Evolutionary conservation across 2,329 filamentous ascomycete genomes (phyloP).

Genomic region (Lanzia echinophila): DNA sequence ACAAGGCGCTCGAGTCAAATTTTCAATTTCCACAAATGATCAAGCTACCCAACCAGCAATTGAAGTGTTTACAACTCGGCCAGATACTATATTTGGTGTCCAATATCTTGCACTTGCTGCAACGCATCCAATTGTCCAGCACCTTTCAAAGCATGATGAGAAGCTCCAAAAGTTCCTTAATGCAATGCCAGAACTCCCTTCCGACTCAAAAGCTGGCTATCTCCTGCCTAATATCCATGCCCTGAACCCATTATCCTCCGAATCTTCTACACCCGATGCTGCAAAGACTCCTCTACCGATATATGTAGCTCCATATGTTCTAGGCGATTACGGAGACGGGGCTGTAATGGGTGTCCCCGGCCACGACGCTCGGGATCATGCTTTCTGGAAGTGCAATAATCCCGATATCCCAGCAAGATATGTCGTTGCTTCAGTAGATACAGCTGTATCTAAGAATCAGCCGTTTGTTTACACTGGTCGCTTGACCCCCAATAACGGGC

Average conservation of each 20-base stretch:
- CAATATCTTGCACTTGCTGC: constrained; percentile 78
- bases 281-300: constrained; percentile 58
- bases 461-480: constrained; percentile 61
- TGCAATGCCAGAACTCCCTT: constrained; percentile 47
- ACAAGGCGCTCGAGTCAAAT: constrained; percentile 64
- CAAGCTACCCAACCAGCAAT: constrained; percentile 34
- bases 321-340: constrained; percentile 78
- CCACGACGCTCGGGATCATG: constrained; percentile 71
- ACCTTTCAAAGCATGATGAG: constrained; percentile 51
- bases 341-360: constrained; percentile 90
- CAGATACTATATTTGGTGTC: constrained; percentile 81
- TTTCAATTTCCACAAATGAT: constrained; percentile 45
- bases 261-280: constrained; percentile 43
- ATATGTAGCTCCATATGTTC: constrained; percentile 77
- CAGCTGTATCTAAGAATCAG: constrained; percentile 38
- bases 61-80: constrained; percentile 75
- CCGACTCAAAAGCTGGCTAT: constrained; percentile 61
- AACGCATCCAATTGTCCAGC: constrained; percentile 60
- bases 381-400: constrained; percentile 71
- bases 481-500: constrained; percentile 59
- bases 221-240: constrained; percentile 54
- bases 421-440: constrained; percentile 48
- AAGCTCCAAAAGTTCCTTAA: constrained; percentile 63
- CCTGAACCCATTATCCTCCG: constrained; percentile 58
- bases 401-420: constrained; percentile 52